phyloP scores from a whole-genome alignment of 164 flowering plant genomes.

The Taxillus chinensis region DNA sequence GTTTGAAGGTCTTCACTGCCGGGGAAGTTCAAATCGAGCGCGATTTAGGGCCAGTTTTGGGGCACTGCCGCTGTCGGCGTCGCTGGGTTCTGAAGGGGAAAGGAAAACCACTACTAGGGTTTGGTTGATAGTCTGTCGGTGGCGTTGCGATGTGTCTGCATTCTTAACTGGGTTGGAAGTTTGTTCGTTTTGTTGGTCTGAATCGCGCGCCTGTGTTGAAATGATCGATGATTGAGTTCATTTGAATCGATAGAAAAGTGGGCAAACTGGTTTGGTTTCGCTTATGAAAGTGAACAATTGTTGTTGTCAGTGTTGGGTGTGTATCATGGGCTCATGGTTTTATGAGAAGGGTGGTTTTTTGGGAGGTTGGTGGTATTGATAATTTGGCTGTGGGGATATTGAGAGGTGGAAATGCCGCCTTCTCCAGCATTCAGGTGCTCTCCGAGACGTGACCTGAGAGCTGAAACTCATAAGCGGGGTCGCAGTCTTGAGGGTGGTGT shows the following conservation, averaged over 20 bases:
- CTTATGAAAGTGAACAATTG: not conserved
- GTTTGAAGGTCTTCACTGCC: not conserved
- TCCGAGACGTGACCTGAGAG: conserved; percentile 48
- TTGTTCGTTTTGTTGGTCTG: not conserved
- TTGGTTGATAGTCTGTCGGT: conserved; percentile 9
- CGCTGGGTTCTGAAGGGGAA: not conserved
- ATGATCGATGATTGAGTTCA: conserved; percentile 1
- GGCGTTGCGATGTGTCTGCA: not conserved
- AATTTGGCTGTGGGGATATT: conserved; percentile 5
- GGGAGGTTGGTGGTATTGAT: conserved; percentile 7
- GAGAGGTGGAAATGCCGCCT: conserved; percentile 55
- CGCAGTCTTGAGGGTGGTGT: conserved; percentile 65
- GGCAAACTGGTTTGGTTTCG: not conserved
- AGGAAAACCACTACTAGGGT: conserved; percentile 1
- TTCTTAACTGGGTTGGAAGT: not conserved
- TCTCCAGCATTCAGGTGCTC: conserved; percentile 69
- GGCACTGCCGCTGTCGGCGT: conserved; percentile 3
- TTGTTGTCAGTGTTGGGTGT: conserved; percentile 6
- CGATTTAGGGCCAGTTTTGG: conserved; percentile 12
- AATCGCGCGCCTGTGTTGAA: not conserved
- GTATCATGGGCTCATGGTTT: conserved; percentile 1
- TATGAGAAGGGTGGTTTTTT: conserved; percentile 1
- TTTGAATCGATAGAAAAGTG: not conserved
- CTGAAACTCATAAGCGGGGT: conserved; percentile 61
- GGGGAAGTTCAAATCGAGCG: conserved; percentile 3